Conservation (phyloP, 2,329 filamentous ascomycete species). For the Rhynchosporium graminicola region DNA sequence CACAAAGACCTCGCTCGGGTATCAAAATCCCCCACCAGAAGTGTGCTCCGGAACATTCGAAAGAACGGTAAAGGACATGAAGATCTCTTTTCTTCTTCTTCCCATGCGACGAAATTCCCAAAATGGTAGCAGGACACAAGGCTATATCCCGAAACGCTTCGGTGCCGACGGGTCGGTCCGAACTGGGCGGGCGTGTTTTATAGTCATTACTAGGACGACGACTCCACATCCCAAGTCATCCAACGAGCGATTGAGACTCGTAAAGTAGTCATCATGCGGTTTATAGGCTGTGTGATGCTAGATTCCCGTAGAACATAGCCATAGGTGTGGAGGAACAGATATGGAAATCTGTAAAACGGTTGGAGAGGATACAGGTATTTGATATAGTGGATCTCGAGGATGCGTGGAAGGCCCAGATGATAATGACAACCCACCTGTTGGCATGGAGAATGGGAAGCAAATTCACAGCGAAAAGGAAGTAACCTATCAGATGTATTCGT, state of each 20-base stretch:
- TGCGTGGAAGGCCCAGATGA: constrained; percentile 23
- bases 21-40: too few species aligned
- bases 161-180: too few species aligned
- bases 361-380: constrained; percentile 15
- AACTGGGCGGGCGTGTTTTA: too few species aligned
- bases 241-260: constrained; percentile 19
- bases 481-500: too few species aligned
- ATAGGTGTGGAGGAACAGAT: constrained; percentile 6
- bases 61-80: too few species aligned
- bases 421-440: constrained; percentile 27
- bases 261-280: constrained; percentile 20
- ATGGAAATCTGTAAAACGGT: constrained; percentile 14
- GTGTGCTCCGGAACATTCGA: too few species aligned
- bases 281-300: constrained; percentile 21
- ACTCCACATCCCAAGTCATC: not conserved
- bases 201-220: too few species aligned
- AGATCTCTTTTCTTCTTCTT: too few species aligned
- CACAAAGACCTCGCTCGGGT: too few species aligned
- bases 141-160: too few species aligned
- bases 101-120: too few species aligned
- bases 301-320: constrained; percentile 16
- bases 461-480: constrained; percentile 13
- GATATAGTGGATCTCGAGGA: constrained; percentile 23
- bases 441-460: constrained; percentile 29
- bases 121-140: too few species aligned